These are phyloP conservation scores for Panicum hallii DNA, from an alignment of 202 grass and related monocot genomes.

Conservation along the genomic window DNA sequence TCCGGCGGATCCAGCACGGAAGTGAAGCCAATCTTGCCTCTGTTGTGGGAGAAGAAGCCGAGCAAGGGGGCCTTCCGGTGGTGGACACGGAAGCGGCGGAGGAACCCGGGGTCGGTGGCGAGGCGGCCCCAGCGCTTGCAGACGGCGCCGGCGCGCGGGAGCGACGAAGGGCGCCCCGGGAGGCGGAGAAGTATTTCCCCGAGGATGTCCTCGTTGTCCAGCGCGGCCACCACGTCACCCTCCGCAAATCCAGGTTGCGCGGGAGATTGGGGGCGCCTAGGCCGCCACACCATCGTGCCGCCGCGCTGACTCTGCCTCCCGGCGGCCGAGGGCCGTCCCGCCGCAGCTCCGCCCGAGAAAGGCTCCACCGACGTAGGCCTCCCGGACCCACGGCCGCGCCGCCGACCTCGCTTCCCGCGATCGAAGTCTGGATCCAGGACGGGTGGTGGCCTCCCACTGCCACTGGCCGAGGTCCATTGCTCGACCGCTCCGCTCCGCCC, in stretches of 20 bases:
- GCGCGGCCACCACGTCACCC: neutral
- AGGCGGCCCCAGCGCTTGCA: neutral
- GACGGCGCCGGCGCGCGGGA: slow-evolving; percentile 2
- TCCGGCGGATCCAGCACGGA: slow-evolving; percentile 19
- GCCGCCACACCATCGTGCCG: slow-evolving; percentile 4
- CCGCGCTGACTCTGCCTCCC: neutral
- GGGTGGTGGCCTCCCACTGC: neutral
- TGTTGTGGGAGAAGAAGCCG: neutral
- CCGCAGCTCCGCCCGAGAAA: neutral
- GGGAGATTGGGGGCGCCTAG: neutral
- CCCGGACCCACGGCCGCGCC: neutral
- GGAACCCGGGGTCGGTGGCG: neutral
- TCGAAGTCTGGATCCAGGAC: neutral
- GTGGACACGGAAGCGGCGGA: neutral
- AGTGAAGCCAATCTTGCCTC: neutral
- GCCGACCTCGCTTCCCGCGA: neutral
- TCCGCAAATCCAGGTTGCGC: neutral
- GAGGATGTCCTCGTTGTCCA: slow-evolving; percentile 26
- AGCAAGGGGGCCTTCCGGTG: neutral
- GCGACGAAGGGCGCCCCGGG: neutral
- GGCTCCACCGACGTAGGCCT: neutral
- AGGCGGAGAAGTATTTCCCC: slow-evolving; percentile 11
- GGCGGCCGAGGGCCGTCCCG: neutral
- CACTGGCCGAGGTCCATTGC: neutral
- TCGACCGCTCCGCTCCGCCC: neutral